A percentile compares a stretch with the other conserved stretches of the same genome.
phyloP scores from a whole-genome alignment of 768 basidiomycete species.

The Amanita pallidorosea region DNA sequence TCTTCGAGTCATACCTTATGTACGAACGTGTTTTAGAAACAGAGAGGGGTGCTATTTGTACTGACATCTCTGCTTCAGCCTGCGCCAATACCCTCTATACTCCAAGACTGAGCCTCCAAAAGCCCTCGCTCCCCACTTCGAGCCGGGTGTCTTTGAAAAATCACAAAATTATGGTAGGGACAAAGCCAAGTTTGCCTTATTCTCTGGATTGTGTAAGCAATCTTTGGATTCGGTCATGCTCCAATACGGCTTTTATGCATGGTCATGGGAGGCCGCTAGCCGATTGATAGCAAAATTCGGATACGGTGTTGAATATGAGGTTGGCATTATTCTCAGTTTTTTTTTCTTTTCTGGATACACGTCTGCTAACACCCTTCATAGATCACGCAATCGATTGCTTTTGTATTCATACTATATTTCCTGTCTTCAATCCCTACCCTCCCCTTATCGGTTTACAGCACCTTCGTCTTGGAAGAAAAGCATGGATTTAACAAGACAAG shows the following conservation, averaged over 20 bases:
- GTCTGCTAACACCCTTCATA: constrained; percentile 16
- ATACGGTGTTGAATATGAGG: constrained; percentile 66
- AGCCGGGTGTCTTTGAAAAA: constrained; percentile 66
- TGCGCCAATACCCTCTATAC: constrained; percentile 82
- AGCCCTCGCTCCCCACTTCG: constrained; percentile 60
- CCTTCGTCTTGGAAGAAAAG: constrained; percentile 89
- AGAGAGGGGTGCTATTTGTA: neutral
- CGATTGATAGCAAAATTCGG: constrained; percentile 38
- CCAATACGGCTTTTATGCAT: constrained; percentile 70
- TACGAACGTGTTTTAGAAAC: constrained; percentile 28
- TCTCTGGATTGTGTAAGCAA: constrained; percentile 70
- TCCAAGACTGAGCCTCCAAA: constrained; percentile 63
- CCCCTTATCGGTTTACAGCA: constrained; percentile 75
- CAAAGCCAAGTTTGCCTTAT: constrained; percentile 75
- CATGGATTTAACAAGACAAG: constrained; percentile 98
- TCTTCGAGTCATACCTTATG: constrained; percentile 85
- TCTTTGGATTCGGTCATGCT: constrained; percentile 58
- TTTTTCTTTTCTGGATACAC: neutral
- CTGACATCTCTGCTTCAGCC: constrained; percentile 16
- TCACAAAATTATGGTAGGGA: constrained; percentile 87
- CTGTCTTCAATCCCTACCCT: constrained; percentile 58
- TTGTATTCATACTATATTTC: constrained; percentile 57
- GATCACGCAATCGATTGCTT: constrained; percentile 81
- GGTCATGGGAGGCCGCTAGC: constrained; percentile 69
- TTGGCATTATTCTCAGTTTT: constrained; percentile 22